Base-by-base conservation (phyloP, 129 eudicot species). In the Chrysanthemum makinoi region DNA sequence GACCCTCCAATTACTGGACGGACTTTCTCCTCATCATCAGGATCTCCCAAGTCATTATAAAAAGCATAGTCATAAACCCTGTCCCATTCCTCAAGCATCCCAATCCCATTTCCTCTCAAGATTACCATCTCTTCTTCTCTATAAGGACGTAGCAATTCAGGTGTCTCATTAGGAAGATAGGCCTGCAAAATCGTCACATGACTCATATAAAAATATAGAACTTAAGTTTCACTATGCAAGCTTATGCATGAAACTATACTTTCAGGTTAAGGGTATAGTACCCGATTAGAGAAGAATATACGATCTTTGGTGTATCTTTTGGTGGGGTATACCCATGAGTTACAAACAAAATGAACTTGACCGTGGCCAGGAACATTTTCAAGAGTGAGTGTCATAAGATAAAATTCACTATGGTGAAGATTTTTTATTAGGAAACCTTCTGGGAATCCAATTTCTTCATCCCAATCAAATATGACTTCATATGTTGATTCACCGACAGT, bases 251-350 rank as follows among this genome's bases (percentile, higher is more conserved):
- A 24, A 24, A 11, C 10, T 10, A 13, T 39, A 2, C 0, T 4
- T 10, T 3, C 2, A 5, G 14, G 54, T 53, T 47, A 35, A 78
- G 20, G 15, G 10, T 17, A 1, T 7, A 24, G 12, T 68, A 88
- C 91, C 91, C 76, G 77, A 73, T 85, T 83, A 33, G 84, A 4
- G 59, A 90, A 87, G 85, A 87, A 87, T 12, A 90, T 48, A 33
- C 96, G 90, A 46, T 84, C 80, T 0, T 62, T 30, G 14, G 72
- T 76, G 73, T 87, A 84, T 5, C 55, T 54, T 16, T 80, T 46
- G 44, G 83, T 77, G 0, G 86, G 88, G 63, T 84, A 86, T 66
- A 84, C 83, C 92, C 96, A 89, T 7, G 96, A 86, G 60, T 86
- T 82, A 81, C 92, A 86, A 8, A 77, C 84, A 78, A 89, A 86